Evolutionary conservation across 139 green algal species (phyloP).

Genomic region (Astrephomene gubernaculifera): DNA sequence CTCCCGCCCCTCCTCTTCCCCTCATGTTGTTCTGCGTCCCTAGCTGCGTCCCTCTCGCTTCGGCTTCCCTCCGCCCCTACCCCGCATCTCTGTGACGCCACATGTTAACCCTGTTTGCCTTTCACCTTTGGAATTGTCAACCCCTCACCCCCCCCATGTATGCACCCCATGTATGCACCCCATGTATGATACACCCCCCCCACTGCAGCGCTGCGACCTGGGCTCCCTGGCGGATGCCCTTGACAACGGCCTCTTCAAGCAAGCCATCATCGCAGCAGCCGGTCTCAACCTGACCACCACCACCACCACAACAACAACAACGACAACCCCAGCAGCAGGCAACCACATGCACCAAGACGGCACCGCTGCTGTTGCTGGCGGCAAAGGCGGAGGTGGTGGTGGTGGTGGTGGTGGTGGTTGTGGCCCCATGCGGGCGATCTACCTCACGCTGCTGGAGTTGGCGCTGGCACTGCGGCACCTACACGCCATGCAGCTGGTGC

Average conservation of each 20-base stretch:
- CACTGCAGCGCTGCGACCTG: slow-evolving; percentile 29
- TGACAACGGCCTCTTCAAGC: slow-evolving; percentile 17
- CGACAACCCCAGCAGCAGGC: neutral
- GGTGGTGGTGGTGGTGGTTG: neutral
- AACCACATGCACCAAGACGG: too few relatives aligned
- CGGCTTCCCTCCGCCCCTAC: too few relatives aligned
- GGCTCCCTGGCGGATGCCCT: slow-evolving; percentile 21
- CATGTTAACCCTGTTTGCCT: too few relatives aligned
- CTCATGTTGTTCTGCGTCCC: too few relatives aligned
- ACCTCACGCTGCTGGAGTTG: slow-evolving; percentile 24
- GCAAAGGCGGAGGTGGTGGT: neutral
- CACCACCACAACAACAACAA: too few relatives aligned
- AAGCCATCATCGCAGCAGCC: slow-evolving; percentile 24
- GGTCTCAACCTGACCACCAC: neutral
- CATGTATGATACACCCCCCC: neutral
- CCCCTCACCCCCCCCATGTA: too few relatives aligned
- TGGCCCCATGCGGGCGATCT: slow-evolving; percentile 13
- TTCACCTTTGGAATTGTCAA: too few relatives aligned
- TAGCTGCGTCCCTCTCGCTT: too few relatives aligned
- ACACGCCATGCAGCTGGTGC: slow-evolving; percentile 34
- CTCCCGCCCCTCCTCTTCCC: too few relatives aligned
- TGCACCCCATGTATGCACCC: neutral
- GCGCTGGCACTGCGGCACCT: slow-evolving; percentile 28
- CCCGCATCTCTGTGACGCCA: too few relatives aligned
- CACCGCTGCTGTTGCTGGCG: neutral